Conservation (phyloP, 768 basidiomycete genomes). For the Trametes maxima region DNA sequence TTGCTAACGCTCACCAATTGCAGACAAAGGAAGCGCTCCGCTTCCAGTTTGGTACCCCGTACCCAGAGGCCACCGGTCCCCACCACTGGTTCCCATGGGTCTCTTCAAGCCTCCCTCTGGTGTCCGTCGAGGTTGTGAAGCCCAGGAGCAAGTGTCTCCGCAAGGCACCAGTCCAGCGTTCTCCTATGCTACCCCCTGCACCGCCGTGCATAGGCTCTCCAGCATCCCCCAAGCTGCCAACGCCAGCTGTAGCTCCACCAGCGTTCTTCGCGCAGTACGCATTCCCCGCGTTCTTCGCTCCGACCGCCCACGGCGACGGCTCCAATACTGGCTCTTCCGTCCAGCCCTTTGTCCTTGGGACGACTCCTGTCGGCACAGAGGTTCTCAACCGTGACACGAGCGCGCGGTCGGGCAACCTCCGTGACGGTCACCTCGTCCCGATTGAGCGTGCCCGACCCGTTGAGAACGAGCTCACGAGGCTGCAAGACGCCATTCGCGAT, state of each 20-base stretch:
- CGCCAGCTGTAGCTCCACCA: slow-evolving; percentile 1
- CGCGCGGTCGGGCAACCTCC: not conserved
- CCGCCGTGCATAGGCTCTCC: not conserved
- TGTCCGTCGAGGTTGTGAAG: too few relatives aligned
- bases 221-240: not conserved
- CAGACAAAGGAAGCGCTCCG: not conserved
- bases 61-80: slow-evolving; percentile 1
- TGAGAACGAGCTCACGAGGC: too few relatives aligned
- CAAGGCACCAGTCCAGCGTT: not conserved
- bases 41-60: slow-evolving; percentile 4
- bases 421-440: not conserved
- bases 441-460: not conserved
- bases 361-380: not conserved
- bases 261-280: not conserved
- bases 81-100: slow-evolving; percentile 14
- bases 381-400: not conserved
- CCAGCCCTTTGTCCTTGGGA: not conserved
- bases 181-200: not conserved
- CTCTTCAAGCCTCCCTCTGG: not conserved
- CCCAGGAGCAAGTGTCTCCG: not conserved
- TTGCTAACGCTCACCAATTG: not conserved
- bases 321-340: too few relatives aligned
- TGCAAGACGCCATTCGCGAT: too few relatives aligned
- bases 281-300: slow-evolving; percentile 3
- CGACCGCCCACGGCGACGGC: not conserved